Base-by-base conservation (phyloP, 345 rosid genomes). In the Eucalyptus erythrocorys region DNA sequence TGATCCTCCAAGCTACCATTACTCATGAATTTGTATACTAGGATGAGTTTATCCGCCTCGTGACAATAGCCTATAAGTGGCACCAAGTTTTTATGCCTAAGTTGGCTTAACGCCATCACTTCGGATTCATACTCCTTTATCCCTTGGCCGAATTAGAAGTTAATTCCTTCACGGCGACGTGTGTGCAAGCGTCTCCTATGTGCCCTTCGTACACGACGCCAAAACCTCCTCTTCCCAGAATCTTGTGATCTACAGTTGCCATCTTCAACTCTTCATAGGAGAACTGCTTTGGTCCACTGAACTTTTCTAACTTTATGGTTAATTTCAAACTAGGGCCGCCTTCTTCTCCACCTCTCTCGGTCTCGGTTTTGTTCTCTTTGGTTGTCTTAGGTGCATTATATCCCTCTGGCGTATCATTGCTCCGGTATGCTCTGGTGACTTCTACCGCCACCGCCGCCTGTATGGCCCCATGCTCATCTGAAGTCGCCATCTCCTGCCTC, bases 401-500 rank as follows among this genome's bases (percentile, higher is more conserved):
- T n/a, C n/a, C 66, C 30, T 26, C 15, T 12, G 32, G 32, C 66
- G n/a, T n/a, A n/a, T n/a, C n/a, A n/a, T n/a, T n/a, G n/a, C n/a
- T n/a, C n/a, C n/a, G n/a, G n/a, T n/a, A n/a, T n/a, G n/a, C n/a
- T n/a, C n/a, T n/a, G n/a, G n/a, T n/a, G n/a, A 27, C 21, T 16
- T 49, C 21, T n/a, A 59, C 66, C 30, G 30, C 27, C 61, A 24
- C 27, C 64, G n/a, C 27, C n/a, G 0, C 13, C 27, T 6, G 21
- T 49, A 11, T 2, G 6, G 26, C 27, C 64, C 32, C 32, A n/a
- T 49, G 51, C 51, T 92, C 95, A 40, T 92, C 93, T 76, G 95
- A 91, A 71, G 95, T 92, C 6, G 93, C 94, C 96, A 97, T 93
- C 85, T 94, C 98, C 89, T 93, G 98, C 86, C 97, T 97, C 53